Evolutionary conservation across 2,329 filamentous ascomycete species (phyloP).

Genomic region (Furcasterigmium sp.): DNA sequence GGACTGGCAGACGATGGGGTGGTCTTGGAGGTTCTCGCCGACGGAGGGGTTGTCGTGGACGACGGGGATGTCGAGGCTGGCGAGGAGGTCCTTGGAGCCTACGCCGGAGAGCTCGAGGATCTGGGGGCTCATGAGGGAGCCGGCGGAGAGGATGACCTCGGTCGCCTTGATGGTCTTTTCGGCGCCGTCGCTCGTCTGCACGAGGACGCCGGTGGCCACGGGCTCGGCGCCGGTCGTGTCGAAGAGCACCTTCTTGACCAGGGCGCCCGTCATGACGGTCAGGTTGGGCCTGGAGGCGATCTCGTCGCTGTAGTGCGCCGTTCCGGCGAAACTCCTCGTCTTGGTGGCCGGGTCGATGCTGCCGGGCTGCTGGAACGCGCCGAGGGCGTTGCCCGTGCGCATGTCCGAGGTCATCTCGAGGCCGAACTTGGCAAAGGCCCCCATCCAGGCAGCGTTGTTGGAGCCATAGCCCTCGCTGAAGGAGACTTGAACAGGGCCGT

Average conservation of each 20-base stretch:
- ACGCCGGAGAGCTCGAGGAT: slow-evolving; percentile 58
- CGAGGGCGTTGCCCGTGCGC: slow-evolving; percentile 12
- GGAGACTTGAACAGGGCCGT: slow-evolving; percentile 31
- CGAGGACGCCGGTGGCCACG: slow-evolving; percentile 14
- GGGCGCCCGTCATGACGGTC: slow-evolving; percentile 16
- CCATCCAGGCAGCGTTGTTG: slow-evolving; percentile 28
- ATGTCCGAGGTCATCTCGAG: slow-evolving; percentile 13
- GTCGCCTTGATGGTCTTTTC: slow-evolving; percentile 15
- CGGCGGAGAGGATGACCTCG: slow-evolving; percentile 56
- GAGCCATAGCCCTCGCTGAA: slow-evolving; percentile 25
- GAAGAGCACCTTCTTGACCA: slow-evolving; percentile 15
- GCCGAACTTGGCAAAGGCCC: slow-evolving; percentile 27
- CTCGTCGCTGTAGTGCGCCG: slow-evolving; percentile 13
- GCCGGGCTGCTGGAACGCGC: slow-evolving; percentile 10
- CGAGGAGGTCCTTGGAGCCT: slow-evolving; percentile 33
- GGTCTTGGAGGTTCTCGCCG: slow-evolving; percentile 32
- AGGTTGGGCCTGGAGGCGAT: slow-evolving; percentile 14
- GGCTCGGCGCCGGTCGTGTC: slow-evolving; percentile 1
- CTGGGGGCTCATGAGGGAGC: slow-evolving; percentile 51
- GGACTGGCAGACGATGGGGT: slow-evolving; percentile 24
- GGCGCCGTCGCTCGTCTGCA: not conserved
- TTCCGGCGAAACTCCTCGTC: slow-evolving; percentile 17
- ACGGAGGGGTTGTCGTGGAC: slow-evolving; percentile 28
- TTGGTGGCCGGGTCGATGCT: slow-evolving; percentile 15
- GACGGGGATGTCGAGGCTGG: slow-evolving; percentile 20